Evolutionary conservation across 75 land plant species (phyloP).

Genomic region (Cupressus sempervirens): DNA sequence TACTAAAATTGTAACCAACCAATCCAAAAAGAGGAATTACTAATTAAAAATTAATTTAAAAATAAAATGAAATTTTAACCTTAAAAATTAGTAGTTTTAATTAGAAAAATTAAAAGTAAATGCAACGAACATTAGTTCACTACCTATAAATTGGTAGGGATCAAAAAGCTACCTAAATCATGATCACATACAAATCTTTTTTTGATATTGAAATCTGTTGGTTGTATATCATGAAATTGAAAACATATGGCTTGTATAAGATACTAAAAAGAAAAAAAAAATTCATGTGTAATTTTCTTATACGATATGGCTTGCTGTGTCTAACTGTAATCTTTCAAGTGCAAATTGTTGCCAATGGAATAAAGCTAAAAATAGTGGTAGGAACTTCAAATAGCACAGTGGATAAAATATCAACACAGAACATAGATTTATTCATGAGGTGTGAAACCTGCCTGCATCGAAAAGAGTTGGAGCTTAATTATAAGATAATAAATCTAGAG

Average conservation of each 20-base stretch:
- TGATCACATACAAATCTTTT: neutral
- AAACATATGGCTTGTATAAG: neutral
- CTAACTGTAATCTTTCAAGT: neutral
- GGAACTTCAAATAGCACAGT: neutral
- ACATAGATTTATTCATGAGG: constrained; percentile 9
- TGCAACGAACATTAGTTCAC: too few relatives aligned
- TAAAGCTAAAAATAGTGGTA: neutral
- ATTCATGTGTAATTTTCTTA: neutral
- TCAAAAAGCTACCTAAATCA: too few relatives aligned
- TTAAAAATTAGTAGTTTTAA: too few relatives aligned
- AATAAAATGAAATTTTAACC: too few relatives aligned
- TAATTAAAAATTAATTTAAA: too few relatives aligned
- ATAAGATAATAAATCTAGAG: constrained; percentile 1
- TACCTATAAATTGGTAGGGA: too few relatives aligned
- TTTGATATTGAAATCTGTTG: neutral
- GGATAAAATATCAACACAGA: neutral
- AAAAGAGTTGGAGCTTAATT: neutral
- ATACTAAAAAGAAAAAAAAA: neutral
- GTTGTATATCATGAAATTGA: neutral
- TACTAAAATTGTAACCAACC: too few relatives aligned
- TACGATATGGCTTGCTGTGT: neutral
- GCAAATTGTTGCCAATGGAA: neutral
- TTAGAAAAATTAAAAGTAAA: too few relatives aligned
- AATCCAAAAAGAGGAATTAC: too few relatives aligned
- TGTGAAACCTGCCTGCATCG: neutral